Percentiles rank a stretch among this genome's conserved stretches.
These are phyloP conservation scores for Auxenochlorella pyrenoidosa DNA, from an alignment of 139 green algal genomes.

Conservation along the genomic window DNA sequence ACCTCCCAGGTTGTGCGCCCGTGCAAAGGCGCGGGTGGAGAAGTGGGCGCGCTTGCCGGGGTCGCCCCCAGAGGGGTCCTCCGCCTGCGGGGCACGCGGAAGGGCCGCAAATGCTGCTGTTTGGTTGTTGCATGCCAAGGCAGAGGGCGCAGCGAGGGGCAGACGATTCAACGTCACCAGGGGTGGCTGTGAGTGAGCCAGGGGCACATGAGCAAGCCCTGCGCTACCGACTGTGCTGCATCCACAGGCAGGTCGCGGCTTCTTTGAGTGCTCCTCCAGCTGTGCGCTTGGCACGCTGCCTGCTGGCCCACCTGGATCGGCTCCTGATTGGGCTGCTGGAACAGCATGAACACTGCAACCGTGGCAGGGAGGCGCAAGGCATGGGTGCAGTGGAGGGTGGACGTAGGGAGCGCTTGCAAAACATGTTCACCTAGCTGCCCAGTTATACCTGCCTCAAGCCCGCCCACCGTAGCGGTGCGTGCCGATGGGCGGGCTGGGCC, in stretches of 20 bases:
- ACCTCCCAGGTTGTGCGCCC: constrained; percentile 10
- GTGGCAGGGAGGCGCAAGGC: background rate
- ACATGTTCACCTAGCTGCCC: too few relatives aligned
- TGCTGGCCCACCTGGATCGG: background rate
- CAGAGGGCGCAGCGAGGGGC: too few relatives aligned
- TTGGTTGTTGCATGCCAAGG: too few relatives aligned
- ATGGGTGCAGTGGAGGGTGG: background rate
- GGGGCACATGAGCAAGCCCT: too few relatives aligned
- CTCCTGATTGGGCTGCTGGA: constrained; percentile 27
- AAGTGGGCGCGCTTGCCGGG: background rate
- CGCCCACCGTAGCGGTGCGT: constrained; percentile 26
- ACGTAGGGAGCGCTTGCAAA: background rate
- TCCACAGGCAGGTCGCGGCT: too few relatives aligned
- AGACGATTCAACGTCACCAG: too few relatives aligned
- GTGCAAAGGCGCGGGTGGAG: background rate
- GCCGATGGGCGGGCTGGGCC: constrained; percentile 9
- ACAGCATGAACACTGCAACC: constrained; percentile 27
- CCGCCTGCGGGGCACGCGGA: background rate
- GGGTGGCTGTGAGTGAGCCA: too few relatives aligned
- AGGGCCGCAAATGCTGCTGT: background rate
- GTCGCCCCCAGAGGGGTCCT: constrained; percentile 15
- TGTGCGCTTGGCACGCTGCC: too few relatives aligned
- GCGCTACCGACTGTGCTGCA: too few relatives aligned
- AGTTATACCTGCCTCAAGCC: too few relatives aligned
- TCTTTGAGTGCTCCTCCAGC: too few relatives aligned